Percentiles rank a stretch among this genome's conserved stretches.
These are phyloP conservation scores for Zea luxurians DNA, from an alignment of 176 grass and related monocot species.

Conservation along the genomic window DNA sequence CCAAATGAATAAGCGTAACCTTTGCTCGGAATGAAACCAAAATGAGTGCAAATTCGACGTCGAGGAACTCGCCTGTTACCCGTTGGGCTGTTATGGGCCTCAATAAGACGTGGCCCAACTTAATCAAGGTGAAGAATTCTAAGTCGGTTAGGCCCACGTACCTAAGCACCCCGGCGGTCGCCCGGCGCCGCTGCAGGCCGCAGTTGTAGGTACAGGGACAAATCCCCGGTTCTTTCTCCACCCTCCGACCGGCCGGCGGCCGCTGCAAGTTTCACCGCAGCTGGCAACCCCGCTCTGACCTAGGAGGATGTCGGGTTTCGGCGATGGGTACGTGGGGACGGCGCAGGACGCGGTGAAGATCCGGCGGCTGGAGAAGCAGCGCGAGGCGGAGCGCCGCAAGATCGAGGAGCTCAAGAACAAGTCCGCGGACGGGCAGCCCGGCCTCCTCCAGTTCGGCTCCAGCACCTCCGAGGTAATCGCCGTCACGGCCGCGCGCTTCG, in stretches of 20 bases:
- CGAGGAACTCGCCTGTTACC: neutral
- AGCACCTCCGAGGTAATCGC: conserved; percentile 85
- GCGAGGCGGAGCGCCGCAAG: conserved; percentile 92
- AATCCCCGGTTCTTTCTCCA: no score
- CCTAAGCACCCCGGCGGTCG: neutral
- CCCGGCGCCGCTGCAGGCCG: neutral
- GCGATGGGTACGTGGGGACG: conserved; percentile 94
- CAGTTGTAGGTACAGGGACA: neutral
- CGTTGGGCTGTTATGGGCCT: neutral
- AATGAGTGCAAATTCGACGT: neutral
- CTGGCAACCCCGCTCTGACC: neutral
- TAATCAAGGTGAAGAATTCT: neutral
- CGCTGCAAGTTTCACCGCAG: neutral
- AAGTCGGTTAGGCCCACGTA: conserved; percentile 7
- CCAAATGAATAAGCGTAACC: neutral
- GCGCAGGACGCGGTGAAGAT: conserved; percentile 93
- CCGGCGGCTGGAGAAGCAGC: conserved; percentile 97
- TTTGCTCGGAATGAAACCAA: neutral
- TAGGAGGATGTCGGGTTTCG: conserved; percentile 77
- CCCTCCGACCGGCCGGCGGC: no score
- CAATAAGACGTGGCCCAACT: neutral
- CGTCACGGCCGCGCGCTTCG: neutral
- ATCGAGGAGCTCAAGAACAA: conserved; percentile 94
- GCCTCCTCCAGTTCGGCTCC: conserved; percentile 98
- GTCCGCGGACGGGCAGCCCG: conserved; percentile 67